Evolutionary conservation across 2,329 filamentous ascomycete species (phyloP).

Genomic region (Colletotrichum trifolii): DNA sequence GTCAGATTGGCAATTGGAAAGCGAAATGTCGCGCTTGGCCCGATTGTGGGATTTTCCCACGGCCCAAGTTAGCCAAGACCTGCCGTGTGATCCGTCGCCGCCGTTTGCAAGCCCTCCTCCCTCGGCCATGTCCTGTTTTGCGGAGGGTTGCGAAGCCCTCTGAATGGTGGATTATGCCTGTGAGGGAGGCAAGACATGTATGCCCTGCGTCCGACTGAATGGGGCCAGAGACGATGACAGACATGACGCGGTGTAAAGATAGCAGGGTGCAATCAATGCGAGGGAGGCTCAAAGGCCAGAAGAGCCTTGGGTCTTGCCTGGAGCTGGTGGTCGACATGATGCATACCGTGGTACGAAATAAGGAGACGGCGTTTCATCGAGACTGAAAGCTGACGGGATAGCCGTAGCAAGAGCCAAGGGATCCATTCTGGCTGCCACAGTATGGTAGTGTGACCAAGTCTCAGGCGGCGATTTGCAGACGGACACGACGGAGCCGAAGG

Average conservation of each 20-base stretch:
- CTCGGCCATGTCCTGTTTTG: constrained; percentile 1
- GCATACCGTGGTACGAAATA: constrained; percentile 24
- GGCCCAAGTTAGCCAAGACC: constrained; percentile 32
- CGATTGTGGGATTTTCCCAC: constrained; percentile 17
- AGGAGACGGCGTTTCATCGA: constrained; percentile 31
- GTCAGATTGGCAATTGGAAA: constrained; percentile 28
- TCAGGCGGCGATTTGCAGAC: no score
- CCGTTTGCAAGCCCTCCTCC: constrained; percentile 13
- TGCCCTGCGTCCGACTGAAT: constrained; percentile 4
- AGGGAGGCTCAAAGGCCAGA: constrained; percentile 15
- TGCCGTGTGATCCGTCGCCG: constrained; percentile 33
- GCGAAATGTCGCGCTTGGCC: constrained; percentile 32
- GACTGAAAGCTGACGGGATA: constrained; percentile 29
- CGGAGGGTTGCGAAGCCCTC: constrained; percentile 13
- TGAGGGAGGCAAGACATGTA: background rate
- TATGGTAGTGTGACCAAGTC: no score
- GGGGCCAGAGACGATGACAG: constrained; percentile 9
- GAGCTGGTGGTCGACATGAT: constrained; percentile 22
- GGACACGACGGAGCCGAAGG: no score
- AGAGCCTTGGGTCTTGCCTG: constrained; percentile 1
- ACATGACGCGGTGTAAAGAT: background rate
- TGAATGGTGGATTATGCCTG: constrained; percentile 12
- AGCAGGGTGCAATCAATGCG: constrained; percentile 19
- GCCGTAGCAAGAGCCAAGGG: constrained; percentile 8
- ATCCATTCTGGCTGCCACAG: constrained; percentile 28